A percentile compares a stretch with the other conserved stretches of the same genome.
Evolutionary conservation across 2,329 filamentous ascomycete genomes (phyloP).

Genomic region (Nannizziopsis barbatae): DNA sequence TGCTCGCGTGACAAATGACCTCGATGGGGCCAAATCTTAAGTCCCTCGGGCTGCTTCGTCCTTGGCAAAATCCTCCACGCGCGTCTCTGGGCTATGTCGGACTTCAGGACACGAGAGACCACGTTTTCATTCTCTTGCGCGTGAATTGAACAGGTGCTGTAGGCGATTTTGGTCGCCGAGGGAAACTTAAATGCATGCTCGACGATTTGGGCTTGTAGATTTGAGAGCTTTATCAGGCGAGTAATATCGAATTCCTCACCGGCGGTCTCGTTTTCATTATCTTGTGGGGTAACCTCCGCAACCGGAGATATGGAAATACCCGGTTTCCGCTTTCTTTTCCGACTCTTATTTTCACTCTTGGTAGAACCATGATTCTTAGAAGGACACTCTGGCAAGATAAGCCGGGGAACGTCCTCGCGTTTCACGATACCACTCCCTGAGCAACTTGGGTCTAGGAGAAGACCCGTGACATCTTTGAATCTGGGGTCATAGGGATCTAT

Average conservation of each 20-base stretch:
- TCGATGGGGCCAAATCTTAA: constrained; percentile 63
- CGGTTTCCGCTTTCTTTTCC: constrained; percentile 38
- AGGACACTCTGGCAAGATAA: constrained; percentile 46
- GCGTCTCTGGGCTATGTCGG: constrained; percentile 50
- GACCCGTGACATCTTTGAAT: constrained; percentile 60
- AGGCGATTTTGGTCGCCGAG: constrained; percentile 62
- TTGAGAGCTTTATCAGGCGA: constrained; percentile 61
- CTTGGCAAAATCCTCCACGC: constrained; percentile 71
- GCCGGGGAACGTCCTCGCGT: constrained; percentile 62
- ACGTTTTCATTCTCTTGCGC: constrained; percentile 81
- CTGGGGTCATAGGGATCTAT: constrained; percentile 53
- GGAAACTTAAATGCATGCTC: constrained; percentile 78
- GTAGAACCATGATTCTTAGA: constrained; percentile 6
- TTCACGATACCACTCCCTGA: constrained; percentile 92
- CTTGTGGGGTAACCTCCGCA: constrained; percentile 10
- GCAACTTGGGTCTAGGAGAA: constrained; percentile 87
- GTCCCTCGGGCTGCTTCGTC: constrained; percentile 61
- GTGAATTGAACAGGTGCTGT: constrained; percentile 88
- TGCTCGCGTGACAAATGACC: constrained; percentile 41
- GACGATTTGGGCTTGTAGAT: constrained; percentile 71
- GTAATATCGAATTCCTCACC: constrained; percentile 45
- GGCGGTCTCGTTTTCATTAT: constrained; percentile 15
- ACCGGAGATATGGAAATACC: constrained; percentile 4
- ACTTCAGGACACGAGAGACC: constrained; percentile 59
- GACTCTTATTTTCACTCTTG: constrained; percentile 21